Evolutionary conservation across 306 rosid genomes (phyloP).

Genomic region (Quercus parvula): DNA sequence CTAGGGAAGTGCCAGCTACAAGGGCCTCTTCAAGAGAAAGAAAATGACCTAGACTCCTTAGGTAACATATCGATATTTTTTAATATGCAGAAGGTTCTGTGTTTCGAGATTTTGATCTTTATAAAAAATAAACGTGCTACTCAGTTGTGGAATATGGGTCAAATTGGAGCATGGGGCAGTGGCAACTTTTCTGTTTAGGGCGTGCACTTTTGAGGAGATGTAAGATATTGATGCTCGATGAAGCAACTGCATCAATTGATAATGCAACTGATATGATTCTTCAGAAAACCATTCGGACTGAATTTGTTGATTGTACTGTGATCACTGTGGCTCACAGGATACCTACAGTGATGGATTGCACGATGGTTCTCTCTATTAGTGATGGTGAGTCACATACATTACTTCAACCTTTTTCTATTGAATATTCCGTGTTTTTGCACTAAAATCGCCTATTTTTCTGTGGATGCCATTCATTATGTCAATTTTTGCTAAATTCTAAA

Average conservation of each 20-base stretch:
- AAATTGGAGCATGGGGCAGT: slow-evolving; percentile 87
- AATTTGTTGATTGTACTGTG: slow-evolving; percentile 61
- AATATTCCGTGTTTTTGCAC: no score
- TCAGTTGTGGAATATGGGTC: slow-evolving; percentile 75
- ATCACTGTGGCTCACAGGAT: slow-evolving; percentile 85
- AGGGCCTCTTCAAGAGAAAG: neutral
- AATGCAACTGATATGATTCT: slow-evolving; percentile 62
- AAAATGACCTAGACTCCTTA: slow-evolving; percentile 48
- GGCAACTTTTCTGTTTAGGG: slow-evolving; percentile 76
- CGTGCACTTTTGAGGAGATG: slow-evolving; percentile 69
- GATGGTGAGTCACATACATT: slow-evolving; percentile 45
- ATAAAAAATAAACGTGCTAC: neutral
- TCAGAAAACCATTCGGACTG: slow-evolving; percentile 18
- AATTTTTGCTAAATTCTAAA: no score
- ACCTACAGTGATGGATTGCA: slow-evolving; percentile 86
- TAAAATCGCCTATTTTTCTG: neutral
- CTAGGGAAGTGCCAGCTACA: no score
- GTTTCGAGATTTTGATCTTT: neutral
- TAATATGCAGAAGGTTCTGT: neutral
- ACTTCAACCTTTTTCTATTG: no score
- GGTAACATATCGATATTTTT: slow-evolving; percentile 28
- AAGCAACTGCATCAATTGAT: slow-evolving; percentile 84
- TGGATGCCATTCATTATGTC: no score
- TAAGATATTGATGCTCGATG: slow-evolving; percentile 67
- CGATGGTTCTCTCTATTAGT: slow-evolving; percentile 67